Evolutionary conservation across 306 rosid species (phyloP), one percentile per base, ranked within the genome.

Genomic region (Acacia crassicarpa): DNA sequence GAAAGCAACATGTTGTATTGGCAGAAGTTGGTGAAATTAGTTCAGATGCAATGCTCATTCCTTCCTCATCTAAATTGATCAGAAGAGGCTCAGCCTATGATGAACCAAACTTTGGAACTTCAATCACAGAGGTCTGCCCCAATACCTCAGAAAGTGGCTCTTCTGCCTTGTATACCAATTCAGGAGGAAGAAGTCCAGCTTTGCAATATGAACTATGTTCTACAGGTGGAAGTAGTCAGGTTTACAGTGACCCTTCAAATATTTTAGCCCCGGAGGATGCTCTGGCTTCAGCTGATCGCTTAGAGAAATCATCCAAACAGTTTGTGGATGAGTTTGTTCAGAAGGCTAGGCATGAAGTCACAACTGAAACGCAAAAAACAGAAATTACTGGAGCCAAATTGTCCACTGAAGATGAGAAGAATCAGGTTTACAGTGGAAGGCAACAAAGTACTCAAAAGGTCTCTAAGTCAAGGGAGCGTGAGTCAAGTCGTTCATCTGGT

Each of bases 301-400:
- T 80, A 51, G 92, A 91, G 80, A 83, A 91, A 79, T 90, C 92
- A 75, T 93, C 98, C 30, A 74, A 83, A 30, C 94, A 86, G 79
- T 83, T 90, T 82, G 89, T 93, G 49, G 91, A 82, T 76, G 94
- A 92, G 81, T 90, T 90, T 51, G 80, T 89, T 70, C 88, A 91
- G 85, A 89, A 84, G 80, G 89, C 58, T 17, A 79, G 86, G 81
- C 90, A 82, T 70, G 96, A 87, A 84, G 91, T 78, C 75, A 84
- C 81, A 33, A 83, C 94, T 73, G 88, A 88, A 83, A 82, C 65
- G 80, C 88, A 70, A 85, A 91, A 79, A 63, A 76, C 76, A 19
- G 78, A 84, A 72, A 83, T 77, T 75, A 67, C 86, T 65, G 84
- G 85, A 82, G 67, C 84, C 62, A 65, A 73, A 41, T 75, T 77